Evolutionary conservation across 1,284 basidiomycete species (phyloP).

Genomic region (Puccinia horiana): DNA sequence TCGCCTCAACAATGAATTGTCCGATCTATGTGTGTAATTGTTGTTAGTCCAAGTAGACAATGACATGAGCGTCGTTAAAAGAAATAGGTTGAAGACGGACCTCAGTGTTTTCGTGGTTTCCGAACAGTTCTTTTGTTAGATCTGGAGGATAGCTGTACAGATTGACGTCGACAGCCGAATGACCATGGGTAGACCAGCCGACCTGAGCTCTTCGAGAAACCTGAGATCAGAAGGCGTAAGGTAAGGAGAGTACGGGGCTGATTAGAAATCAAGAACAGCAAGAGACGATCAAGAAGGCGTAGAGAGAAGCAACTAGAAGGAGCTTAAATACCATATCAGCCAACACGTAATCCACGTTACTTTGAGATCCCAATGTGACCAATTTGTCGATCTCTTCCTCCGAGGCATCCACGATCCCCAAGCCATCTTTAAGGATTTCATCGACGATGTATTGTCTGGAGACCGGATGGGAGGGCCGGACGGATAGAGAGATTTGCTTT

Average conservation of each 20-base stretch:
- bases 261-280: not conserved
- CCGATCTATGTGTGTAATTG: constrained; percentile 53
- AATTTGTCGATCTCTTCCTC: constrained; percentile 56
- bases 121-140: constrained; percentile 53
- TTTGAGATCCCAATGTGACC: constrained; percentile 33
- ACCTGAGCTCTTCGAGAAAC: constrained; percentile 58
- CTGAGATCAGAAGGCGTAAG: constrained; percentile 26
- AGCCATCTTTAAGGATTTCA: constrained; percentile 53
- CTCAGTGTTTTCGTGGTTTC: constrained; percentile 60
- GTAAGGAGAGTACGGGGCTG: not conserved
- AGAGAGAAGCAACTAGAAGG: not conserved
- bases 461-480: constrained; percentile 49
- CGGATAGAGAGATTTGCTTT: constrained; percentile 1
- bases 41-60: not conserved
- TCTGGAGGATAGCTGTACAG: constrained; percentile 58
- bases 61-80: not conserved
- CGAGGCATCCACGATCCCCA: constrained; percentile 55
- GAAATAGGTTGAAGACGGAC: constrained; percentile 35
- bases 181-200: constrained; percentile 60
- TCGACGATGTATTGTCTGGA: constrained; percentile 51
- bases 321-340: constrained; percentile 53
- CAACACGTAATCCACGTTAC: constrained; percentile 50
- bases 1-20: constrained; percentile 52
- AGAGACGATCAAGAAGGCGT: constrained; percentile 46
- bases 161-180: constrained; percentile 60